Evolutionary conservation across 2,329 filamentous ascomycete genomes (phyloP).

Genomic region (Verticillium nubilum): DNA sequence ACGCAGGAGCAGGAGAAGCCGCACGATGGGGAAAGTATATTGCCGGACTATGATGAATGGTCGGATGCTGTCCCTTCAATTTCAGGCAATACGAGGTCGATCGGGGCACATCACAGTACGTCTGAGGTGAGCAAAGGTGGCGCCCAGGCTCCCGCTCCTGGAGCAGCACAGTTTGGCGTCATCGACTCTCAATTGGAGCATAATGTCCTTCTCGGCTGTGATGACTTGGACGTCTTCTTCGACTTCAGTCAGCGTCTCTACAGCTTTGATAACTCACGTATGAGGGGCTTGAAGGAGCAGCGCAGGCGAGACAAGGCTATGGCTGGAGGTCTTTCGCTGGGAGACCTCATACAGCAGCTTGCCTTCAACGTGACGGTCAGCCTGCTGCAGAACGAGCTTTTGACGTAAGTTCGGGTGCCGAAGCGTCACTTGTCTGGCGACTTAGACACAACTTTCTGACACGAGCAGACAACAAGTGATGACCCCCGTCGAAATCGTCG

Average conservation of each 20-base stretch:
- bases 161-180: slow-evolving; percentile 1
- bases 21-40: too few species aligned
- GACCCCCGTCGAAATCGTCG: background rate
- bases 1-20: background rate
- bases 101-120: background rate
- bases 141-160: background rate
- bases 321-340: background rate
- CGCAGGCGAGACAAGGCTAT: slow-evolving; percentile 3
- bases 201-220: slow-evolving; percentile 2
- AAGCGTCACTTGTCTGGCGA: background rate
- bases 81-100: background rate
- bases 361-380: slow-evolving; percentile 5
- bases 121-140: background rate
- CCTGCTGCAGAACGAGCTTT: slow-evolving; percentile 3
- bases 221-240: slow-evolving; percentile 4
- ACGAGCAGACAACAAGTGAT: background rate
- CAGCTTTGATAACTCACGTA: background rate
- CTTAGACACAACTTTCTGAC: background rate
- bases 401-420: background rate
- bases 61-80: background rate
- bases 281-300: background rate
- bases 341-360: slow-evolving; percentile 1
- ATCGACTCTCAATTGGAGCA: slow-evolving; percentile 3
- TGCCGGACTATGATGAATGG: background rate
- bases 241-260: background rate